These are phyloP conservation scores for Podospora conica DNA, from an alignment of 495 filamentous ascomycete species.

Conservation along the genomic window DNA sequence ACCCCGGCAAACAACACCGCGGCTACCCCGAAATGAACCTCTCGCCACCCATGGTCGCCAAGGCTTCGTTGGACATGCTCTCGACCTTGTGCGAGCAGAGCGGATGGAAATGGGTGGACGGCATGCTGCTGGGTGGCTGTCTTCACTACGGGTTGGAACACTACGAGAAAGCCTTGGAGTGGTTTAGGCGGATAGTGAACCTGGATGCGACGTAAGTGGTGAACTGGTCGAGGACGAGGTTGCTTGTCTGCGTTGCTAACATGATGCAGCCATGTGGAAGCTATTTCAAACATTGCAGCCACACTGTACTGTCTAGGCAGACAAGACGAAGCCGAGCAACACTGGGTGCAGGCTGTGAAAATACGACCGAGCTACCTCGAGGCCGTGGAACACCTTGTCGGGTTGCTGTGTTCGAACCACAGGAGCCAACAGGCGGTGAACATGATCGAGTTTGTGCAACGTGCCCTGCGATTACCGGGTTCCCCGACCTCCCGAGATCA, in stretches of 20 bases:
- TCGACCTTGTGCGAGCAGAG: conserved; percentile 79
- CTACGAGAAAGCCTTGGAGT: conserved; percentile 77
- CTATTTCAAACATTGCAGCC: conserved; percentile 87
- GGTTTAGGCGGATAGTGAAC: conserved; percentile 82
- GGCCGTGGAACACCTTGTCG: conserved; percentile 92
- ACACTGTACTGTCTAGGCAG: conserved; percentile 78
- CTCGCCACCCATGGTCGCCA: conserved; percentile 47
- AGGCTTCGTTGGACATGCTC: conserved; percentile 69
- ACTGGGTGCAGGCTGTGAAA: conserved; percentile 81
- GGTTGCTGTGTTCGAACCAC: conserved; percentile 75
- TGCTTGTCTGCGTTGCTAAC: neutral
- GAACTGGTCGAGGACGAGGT: neutral
- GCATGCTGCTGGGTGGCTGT: conserved; percentile 89
- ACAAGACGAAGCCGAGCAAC: conserved; percentile 74
- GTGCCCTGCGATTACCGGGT: conserved; percentile 50
- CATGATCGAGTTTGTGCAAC: conserved; percentile 86
- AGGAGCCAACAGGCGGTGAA: conserved; percentile 80
- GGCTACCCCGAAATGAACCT: conserved; percentile 12
- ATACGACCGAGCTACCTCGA: conserved; percentile 88
- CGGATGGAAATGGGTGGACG: conserved; percentile 90
- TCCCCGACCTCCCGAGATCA: conserved; percentile 9
- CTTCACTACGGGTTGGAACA: conserved; percentile 88
- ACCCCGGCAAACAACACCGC: conserved; percentile 15
- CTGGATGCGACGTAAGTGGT: conserved; percentile 65
- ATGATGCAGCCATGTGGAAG: conserved; percentile 74